These are phyloP conservation scores for Apiotrichum montevideense DNA, from an alignment of 1,284 basidiomycete genomes.

Conservation along the genomic window DNA sequence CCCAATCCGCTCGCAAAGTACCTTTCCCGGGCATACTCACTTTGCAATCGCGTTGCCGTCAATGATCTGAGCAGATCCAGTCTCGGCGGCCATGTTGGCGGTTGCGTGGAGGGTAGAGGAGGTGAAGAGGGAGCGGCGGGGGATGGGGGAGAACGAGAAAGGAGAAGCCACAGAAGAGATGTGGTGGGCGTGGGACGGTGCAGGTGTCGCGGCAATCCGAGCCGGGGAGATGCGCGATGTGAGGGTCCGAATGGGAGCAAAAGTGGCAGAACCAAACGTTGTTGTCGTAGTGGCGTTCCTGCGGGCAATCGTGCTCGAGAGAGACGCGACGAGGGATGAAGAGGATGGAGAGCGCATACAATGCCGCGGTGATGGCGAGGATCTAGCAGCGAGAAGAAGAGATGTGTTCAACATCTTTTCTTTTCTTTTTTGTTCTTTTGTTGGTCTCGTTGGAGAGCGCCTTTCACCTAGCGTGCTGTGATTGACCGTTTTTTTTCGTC, in stretches of 20 bases:
- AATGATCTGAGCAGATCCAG: constrained; percentile 57
- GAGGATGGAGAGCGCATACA: not conserved
- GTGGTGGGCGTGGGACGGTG: not conserved
- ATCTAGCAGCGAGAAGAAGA: not conserved
- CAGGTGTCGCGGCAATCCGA: not conserved
- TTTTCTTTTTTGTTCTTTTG: too few relatives aligned
- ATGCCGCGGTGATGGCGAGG: not conserved
- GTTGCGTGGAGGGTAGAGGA: not conserved
- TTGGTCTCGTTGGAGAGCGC: too few relatives aligned
- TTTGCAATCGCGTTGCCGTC: constrained; percentile 85
- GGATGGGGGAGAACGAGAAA: not conserved
- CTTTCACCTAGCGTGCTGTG: too few relatives aligned
- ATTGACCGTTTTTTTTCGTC: too few relatives aligned
- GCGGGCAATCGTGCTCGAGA: not conserved
- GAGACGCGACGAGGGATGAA: not conserved
- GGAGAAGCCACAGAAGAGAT: not conserved
- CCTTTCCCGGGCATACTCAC: constrained; percentile 49
- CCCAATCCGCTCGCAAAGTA: too few relatives aligned
- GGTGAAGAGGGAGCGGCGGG: not conserved
- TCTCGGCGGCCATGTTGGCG: constrained; percentile 2
- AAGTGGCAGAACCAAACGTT: not conserved
- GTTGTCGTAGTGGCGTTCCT: not conserved
- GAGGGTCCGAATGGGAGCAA: not conserved
- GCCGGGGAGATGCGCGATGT: not conserved
- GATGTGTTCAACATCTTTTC: not conserved